Evolutionary conservation across 2,329 filamentous ascomycete genomes (phyloP), one percentile per base, ranked within the genome.

Genomic region (Paracorniculantispora psalliotae): DNA sequence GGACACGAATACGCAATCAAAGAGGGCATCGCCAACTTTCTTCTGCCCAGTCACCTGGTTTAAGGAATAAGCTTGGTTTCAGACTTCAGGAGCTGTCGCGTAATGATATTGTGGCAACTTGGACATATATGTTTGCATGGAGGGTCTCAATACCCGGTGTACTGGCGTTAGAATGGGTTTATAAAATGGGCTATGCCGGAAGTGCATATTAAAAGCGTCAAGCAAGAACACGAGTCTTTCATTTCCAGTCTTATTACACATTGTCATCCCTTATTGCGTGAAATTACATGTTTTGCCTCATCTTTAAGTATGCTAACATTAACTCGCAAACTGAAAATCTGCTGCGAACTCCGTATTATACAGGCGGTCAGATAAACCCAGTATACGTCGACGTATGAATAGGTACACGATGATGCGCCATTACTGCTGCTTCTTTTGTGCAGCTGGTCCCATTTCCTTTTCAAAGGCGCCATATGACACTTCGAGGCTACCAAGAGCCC

Each of bases 381-480:
- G 21, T n/a, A 19, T 35, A 9, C 13, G 35, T 37, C 35, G 23
- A 12, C 5, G 10, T 30, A 4, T 30, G 33, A 39, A 26, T 9
- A 41, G 53, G 23, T 49, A 21, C 43, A 23, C 25, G 25, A 19
- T 28, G 33, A 23, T 33, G 12, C 17, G 30, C 33, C n/a, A 39
- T 67, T 69, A 72, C 64, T 74, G 66, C 63, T 75, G 71, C 78
- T 91, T 96, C 84, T 92, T 96, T 75, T 96, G 90, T 33, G 89
- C 89, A 39, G 86, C 80, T n/a, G 91, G 90, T 0, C 92, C 91
- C 80, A 91, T 96, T 67, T 97, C 93, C 80, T 96, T 97, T 71
- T 96, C 93, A 71, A 97, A 99, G 1, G 94, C 92, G 63, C 90
- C 91, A 72, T 97, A 97, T 1, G 91, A 90, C 30, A 97, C 91